These are phyloP conservation scores for Wallacemonas rigidus DNA, from an alignment of 208 protist species.

Conservation along the genomic window DNA sequence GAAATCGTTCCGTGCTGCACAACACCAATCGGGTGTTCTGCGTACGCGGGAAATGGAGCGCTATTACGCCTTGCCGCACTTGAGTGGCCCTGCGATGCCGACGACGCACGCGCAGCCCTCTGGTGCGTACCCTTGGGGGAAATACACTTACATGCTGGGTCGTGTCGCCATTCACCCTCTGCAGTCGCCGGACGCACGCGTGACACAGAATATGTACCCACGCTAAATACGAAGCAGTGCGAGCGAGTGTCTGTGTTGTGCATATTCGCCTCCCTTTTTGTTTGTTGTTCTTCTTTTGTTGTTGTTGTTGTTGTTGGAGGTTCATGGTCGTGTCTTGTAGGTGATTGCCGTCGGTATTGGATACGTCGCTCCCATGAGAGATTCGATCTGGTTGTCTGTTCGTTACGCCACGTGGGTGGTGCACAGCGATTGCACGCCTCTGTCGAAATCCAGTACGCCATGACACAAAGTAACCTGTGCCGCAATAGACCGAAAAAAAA, in stretches of 20 bases:
- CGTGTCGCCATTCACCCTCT: conserved; percentile 56
- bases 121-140: conserved; percentile 58
- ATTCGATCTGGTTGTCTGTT: too few relatives aligned
- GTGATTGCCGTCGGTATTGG: too few relatives aligned
- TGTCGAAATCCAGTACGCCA: too few relatives aligned
- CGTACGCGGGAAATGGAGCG: conserved; percentile 70
- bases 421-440: too few relatives aligned
- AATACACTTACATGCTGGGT: conserved; percentile 55
- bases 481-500: too few relatives aligned
- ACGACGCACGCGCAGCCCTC: conserved; percentile 42
- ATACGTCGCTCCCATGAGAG: too few relatives aligned
- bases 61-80: conserved; percentile 75
- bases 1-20: conserved; percentile 35
- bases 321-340: too few relatives aligned
- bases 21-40: conserved; percentile 50
- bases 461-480: too few relatives aligned
- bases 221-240: conserved; percentile 20
- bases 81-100: conserved; percentile 68
- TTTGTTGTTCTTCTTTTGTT: not conserved
- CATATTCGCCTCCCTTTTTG: conserved; percentile 13
- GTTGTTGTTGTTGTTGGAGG: too few relatives aligned
- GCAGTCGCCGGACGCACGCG: conserved; percentile 51
- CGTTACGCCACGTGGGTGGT: too few relatives aligned
- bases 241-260: not conserved
- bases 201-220: conserved; percentile 68